Evolutionary conservation across 768 basidiomycete genomes (phyloP).

Genomic region (Flagelloscypha sp.): DNA sequence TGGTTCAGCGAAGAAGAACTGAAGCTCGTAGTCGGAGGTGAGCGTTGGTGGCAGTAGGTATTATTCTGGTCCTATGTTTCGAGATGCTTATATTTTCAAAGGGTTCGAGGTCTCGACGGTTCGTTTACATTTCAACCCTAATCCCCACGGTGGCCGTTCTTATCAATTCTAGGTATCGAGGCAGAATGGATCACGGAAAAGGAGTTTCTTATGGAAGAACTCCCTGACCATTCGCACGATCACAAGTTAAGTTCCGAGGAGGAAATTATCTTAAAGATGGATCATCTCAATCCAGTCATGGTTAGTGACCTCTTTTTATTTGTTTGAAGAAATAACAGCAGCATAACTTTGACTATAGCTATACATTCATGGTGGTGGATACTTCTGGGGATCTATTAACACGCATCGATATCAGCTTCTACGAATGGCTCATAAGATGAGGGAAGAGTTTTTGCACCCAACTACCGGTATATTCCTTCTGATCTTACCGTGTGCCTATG

Average conservation of each 20-base stretch:
- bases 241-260: constrained; percentile 30
- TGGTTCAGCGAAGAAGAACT: constrained; percentile 70
- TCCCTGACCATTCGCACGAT: constrained; percentile 19
- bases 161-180: too few relatives aligned
- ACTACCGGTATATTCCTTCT: constrained; percentile 31
- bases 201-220: constrained; percentile 26
- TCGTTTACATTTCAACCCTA: too few relatives aligned
- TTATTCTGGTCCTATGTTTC: too few relatives aligned
- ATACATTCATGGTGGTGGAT: constrained; percentile 63
- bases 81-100: too few relatives aligned
- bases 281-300: constrained; percentile 49
- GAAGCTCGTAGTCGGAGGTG: constrained; percentile 61
- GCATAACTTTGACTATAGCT: constrained; percentile 31
- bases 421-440: constrained; percentile 56
- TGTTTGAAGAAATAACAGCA: not conserved
- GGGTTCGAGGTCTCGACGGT: constrained; percentile 63
- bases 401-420: constrained; percentile 52
- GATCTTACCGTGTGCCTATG: not conserved
- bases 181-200: constrained; percentile 54
- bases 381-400: constrained; percentile 60
- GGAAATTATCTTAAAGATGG: constrained; percentile 38
- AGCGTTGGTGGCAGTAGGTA: constrained; percentile 87
- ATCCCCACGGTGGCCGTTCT: too few relatives aligned
- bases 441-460: constrained; percentile 58
- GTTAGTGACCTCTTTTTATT: constrained; percentile 19